phyloP scores from a whole-genome alignment of 1,284 basidiomycete species.

The Schizophyllum amplum region DNA sequence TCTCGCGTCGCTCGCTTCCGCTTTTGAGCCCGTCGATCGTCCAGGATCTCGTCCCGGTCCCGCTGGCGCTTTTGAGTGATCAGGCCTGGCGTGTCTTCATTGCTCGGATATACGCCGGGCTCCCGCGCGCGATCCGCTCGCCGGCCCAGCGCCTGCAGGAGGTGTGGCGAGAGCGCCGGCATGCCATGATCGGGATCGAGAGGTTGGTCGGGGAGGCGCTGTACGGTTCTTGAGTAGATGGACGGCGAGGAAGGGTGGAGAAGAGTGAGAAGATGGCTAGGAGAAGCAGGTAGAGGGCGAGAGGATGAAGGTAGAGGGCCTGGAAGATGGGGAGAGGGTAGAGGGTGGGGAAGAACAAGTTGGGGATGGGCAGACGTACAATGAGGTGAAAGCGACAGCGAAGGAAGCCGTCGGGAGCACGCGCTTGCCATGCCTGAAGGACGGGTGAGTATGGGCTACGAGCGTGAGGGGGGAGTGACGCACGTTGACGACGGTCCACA shows the following conservation, averaged over 20 bases:
- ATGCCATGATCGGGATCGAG: background rate
- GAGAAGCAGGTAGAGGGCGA: background rate
- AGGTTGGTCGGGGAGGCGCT: background rate
- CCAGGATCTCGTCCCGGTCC: too few species aligned
- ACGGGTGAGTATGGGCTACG: background rate
- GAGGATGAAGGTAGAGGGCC: background rate
- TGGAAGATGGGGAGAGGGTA: background rate
- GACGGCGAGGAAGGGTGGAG: too few species aligned
- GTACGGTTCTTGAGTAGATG: too few species aligned
- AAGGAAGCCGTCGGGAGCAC: background rate
- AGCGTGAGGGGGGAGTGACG: background rate
- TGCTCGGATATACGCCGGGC: background rate
- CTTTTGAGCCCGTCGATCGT: too few species aligned
- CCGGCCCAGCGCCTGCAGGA: background rate
- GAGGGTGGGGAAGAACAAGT: background rate
- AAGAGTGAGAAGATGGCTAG: too few species aligned
- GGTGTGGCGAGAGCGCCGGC: background rate
- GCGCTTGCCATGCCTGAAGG: background rate
- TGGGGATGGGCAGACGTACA: background rate
- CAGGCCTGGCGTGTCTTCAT: background rate
- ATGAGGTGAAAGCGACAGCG: background rate
- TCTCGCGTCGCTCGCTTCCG: too few species aligned
- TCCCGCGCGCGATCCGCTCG: background rate
- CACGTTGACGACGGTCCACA: background rate
- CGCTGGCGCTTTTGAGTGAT: too few species aligned